A percentile compares a stretch with the other conserved stretches of the same genome.
These are phyloP conservation scores for Claviceps digitariae DNA, from an alignment of 2,329 filamentous ascomycete genomes.

Conservation along the genomic window DNA sequence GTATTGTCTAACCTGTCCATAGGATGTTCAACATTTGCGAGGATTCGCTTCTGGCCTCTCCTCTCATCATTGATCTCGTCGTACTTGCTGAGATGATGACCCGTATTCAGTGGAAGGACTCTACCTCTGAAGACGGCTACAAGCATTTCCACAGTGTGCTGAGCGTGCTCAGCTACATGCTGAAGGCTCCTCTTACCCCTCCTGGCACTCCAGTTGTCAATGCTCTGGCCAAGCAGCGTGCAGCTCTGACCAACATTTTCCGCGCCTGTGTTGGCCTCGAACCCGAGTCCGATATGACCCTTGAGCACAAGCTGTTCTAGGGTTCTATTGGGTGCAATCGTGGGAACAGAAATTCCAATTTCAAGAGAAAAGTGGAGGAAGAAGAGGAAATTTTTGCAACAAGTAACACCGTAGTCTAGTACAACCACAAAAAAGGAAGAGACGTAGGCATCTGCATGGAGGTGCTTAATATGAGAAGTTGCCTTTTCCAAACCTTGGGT, in stretches of 20 bases:
- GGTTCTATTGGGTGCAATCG: neutral
- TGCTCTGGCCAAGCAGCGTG: slow-evolving; percentile 87
- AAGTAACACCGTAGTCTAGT: neutral
- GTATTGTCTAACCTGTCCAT: slow-evolving; percentile 10
- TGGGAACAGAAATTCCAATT: neutral
- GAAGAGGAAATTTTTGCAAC: neutral
- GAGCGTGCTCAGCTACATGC: slow-evolving; percentile 97
- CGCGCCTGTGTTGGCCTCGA: slow-evolving; percentile 92
- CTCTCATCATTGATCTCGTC: slow-evolving; percentile 93
- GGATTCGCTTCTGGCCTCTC: slow-evolving; percentile 90
- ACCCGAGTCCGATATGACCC: slow-evolving; percentile 96
- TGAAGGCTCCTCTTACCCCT: slow-evolving; percentile 87
- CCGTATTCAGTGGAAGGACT: slow-evolving; percentile 79
- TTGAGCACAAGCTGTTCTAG: slow-evolving; percentile 95
- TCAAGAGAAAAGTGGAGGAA: neutral
- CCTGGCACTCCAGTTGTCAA: slow-evolving; percentile 94
- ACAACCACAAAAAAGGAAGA: slow-evolving; percentile 8
- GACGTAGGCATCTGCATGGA: slow-evolving; percentile 8
- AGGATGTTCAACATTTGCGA: slow-evolving; percentile 98
- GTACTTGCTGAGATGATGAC: slow-evolving; percentile 96
- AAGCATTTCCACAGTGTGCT: slow-evolving; percentile 95
- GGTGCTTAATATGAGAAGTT: neutral
- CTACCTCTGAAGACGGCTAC: slow-evolving; percentile 51
- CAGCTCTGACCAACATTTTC: slow-evolving; percentile 94
- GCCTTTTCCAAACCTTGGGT: neutral